Percentiles rank a stretch among this genome's conserved stretches.
Evolutionary conservation across 148 eudicot species (phyloP).

Genomic region (Rhododendron ferrugineum): DNA sequence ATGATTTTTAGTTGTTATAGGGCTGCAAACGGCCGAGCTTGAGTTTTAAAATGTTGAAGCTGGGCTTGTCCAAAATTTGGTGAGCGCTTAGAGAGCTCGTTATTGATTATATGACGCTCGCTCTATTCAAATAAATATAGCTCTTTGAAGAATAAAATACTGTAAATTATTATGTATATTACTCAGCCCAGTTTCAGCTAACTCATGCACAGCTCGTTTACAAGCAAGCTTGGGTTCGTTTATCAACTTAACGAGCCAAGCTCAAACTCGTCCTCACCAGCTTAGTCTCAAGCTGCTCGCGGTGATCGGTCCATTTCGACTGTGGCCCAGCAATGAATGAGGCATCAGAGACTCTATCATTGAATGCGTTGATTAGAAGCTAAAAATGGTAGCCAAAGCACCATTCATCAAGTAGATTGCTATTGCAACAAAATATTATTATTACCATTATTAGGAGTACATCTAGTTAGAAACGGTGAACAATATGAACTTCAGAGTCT

Average conservation of each 20-base stretch:
- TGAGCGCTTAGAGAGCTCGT: neutral
- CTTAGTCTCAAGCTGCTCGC: too few relatives aligned
- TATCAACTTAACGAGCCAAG: too few relatives aligned
- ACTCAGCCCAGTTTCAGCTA: neutral
- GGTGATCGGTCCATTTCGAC: too few relatives aligned
- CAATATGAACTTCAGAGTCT: neutral
- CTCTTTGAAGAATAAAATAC: neutral
- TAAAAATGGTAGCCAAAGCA: neutral
- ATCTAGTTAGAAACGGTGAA: neutral
- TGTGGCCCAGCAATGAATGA: neutral
- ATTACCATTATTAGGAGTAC: neutral
- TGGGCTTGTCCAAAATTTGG: neutral
- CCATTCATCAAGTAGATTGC: neutral
- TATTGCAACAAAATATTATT: neutral
- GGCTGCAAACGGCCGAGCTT: neutral
- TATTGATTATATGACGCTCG: neutral
- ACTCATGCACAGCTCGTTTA: neutral
- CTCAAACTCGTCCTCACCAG: too few relatives aligned
- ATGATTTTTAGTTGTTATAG: neutral
- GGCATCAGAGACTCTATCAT: neutral
- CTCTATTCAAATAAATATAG: neutral
- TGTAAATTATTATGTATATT: too few relatives aligned
- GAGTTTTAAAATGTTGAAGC: neutral
- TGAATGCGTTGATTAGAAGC: too few relatives aligned
- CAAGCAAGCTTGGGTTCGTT: neutral